Base-by-base conservation (phyloP, 2,329 filamentous ascomycete species). In the Arthrinium puccinioides region DNA sequence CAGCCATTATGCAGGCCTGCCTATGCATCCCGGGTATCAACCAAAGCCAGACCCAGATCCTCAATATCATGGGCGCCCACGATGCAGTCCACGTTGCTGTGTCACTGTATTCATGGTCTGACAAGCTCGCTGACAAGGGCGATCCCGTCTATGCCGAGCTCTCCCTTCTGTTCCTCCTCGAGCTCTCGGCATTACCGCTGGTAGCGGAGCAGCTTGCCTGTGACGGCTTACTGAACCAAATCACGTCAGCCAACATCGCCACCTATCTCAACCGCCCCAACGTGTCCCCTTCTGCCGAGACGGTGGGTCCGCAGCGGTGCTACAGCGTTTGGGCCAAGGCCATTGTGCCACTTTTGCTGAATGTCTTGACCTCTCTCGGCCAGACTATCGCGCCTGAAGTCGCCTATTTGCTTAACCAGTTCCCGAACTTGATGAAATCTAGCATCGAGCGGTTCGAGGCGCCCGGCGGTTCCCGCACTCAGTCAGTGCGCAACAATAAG, bases 111-210 rank as follows among this genome's bases (percentile, higher is more conserved):
- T 95, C 88, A 0, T 98, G 92, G 92, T 79, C 90, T 4, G 88
- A 97, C 58, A 79, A 82, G 47, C 72, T 97, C 18, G 76, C 83
- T 1, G 73, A 83, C 24, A 75, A 83, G 39, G 79, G 81, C 20
- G 90, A 97, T 54, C 90, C 92, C 0, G 70, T 97, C 21, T 97
- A 96, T 58, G 92, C 89, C 45, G 89, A 96, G 55, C 75, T 96
- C n/a, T 86, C 85, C 51, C 74, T 95, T 27, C 72, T 89, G 19
- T 94, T 97, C 60, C 72, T 98, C 11, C 77, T 95, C 16, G 86
- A 94, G 48, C 73, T 98, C 10, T 95, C 89, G 2, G 82, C 78
- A 11, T 72, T 97, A 11, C 84, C 85, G 0, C 63, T 77, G 14
- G 72, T 97, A 36, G 90, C 92, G 3, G 90, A 97, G 57, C 84